Evolutionary conservation across 768 basidiomycete species (phyloP).

Genomic region (Hygrocybe punicea): DNA sequence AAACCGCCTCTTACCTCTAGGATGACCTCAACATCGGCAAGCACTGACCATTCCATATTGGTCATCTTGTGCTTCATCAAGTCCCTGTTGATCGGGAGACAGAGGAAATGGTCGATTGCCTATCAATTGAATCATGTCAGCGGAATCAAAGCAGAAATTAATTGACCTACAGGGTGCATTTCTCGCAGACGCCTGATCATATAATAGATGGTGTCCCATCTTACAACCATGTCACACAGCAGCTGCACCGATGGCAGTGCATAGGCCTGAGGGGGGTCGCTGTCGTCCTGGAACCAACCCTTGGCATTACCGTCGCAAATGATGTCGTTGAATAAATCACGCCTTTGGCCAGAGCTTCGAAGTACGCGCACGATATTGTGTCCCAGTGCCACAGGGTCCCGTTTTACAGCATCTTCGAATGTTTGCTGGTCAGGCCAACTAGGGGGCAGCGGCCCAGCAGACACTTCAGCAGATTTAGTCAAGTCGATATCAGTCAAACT

Average conservation of each 20-base stretch:
- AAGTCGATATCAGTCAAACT: slow-evolving; percentile 6
- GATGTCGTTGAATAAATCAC: neutral
- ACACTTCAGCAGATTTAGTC: neutral
- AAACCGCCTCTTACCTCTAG: slow-evolving; percentile 12
- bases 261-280: neutral
- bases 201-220: slow-evolving; percentile 12
- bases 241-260: neutral
- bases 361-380: slow-evolving; percentile 4
- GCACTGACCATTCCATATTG: slow-evolving; percentile 10
- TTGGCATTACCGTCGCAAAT: neutral
- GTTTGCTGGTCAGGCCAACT: neutral
- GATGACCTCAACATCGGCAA: too few species aligned
- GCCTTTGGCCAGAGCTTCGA: slow-evolving; percentile 7
- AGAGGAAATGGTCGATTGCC: slow-evolving; percentile 8
- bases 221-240: slow-evolving; percentile 11
- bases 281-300: neutral
- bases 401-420: neutral
- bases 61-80: slow-evolving; percentile 4
- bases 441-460: neutral
- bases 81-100: neutral
- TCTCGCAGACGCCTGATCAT: slow-evolving; percentile 13
- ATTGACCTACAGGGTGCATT: slow-evolving; percentile 10
- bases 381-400: neutral
- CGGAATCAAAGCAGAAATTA: neutral
- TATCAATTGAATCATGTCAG: slow-evolving; percentile 8